Percentiles rank a stretch among this genome's conserved stretches.
Conservation (phyloP, 345 rosid genomes). For the Aquilaria malaccensis region DNA sequence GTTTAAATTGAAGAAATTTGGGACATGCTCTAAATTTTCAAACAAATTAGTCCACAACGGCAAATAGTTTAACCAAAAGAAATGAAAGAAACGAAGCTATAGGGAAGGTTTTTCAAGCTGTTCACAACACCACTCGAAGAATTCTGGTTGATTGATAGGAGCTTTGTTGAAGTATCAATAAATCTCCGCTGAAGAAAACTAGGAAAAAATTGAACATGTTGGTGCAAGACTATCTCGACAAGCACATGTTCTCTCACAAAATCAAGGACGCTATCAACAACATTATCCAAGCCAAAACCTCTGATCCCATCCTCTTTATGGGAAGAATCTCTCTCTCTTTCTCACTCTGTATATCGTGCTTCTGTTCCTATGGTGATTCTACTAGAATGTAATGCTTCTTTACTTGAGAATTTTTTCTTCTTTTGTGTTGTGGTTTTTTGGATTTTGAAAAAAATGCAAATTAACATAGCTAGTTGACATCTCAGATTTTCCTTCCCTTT, state of each 20-base stretch:
- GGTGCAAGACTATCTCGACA: constrained; percentile 89
- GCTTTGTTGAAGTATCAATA: too few relatives aligned
- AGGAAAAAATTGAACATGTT: constrained; percentile 46
- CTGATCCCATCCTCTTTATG: constrained; percentile 96
- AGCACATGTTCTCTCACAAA: constrained; percentile 84
- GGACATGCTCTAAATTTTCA: constrained; percentile 7
- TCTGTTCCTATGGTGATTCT: constrained; percentile 68
- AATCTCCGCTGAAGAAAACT: background rate
- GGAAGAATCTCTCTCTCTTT: constrained; percentile 25
- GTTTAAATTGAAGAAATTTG: constrained; percentile 8
- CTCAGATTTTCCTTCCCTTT: background rate
- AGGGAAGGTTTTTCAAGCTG: too few relatives aligned
- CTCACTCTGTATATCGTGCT: constrained; percentile 30
- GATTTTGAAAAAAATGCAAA: background rate
- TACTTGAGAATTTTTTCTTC: background rate
- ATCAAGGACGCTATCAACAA: constrained; percentile 99
- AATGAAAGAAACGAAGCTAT: too few relatives aligned
- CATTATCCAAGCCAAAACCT: constrained; percentile 83
- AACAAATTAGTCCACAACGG: too few relatives aligned
- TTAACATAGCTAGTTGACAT: background rate
- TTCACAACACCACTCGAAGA: too few relatives aligned
- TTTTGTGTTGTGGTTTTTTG: background rate
- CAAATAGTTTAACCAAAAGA: too few relatives aligned
- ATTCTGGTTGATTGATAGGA: too few relatives aligned
- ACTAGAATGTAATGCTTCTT: constrained; percentile 63